Conservation (phyloP, 345 rosid species). For the Hibiscus syriacus region DNA sequence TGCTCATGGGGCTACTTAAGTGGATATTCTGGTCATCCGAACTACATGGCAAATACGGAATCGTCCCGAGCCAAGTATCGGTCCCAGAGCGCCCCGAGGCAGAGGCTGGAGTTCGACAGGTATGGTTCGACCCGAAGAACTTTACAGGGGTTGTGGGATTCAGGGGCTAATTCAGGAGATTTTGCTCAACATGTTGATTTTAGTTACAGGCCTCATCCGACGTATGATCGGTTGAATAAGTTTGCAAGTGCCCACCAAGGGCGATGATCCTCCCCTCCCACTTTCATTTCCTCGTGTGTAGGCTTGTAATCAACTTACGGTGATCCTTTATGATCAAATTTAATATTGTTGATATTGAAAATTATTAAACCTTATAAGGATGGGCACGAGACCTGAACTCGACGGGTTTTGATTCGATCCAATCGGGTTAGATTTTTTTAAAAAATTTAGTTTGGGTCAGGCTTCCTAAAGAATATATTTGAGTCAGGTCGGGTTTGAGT, state of each 20-base stretch:
- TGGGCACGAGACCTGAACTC: no score
- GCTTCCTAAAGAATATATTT: no score
- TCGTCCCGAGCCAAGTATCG: slow-evolving; percentile 79
- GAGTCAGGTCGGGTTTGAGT: no score
- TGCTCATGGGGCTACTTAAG: slow-evolving; percentile 57
- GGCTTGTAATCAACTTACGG: slow-evolving; percentile 26
- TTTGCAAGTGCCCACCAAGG: slow-evolving; percentile 27
- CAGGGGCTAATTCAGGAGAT: slow-evolving; percentile 34
- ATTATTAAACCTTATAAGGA: no score
- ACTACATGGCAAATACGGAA: slow-evolving; percentile 91
- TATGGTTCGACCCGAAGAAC: slow-evolving; percentile 31
- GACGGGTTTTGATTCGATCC: no score
- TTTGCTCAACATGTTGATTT: slow-evolving; percentile 29
- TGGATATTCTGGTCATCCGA: slow-evolving; percentile 63
- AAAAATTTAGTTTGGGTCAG: no score
- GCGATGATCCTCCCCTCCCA: slow-evolving; percentile 15
- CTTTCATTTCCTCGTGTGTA: slow-evolving; percentile 8
- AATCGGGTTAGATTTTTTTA: no score
- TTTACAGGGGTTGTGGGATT: slow-evolving; percentile 40
- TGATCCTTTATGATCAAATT: not conserved
- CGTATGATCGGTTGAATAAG: slow-evolving; percentile 28
- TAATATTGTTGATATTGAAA: not conserved
- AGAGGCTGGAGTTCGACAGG: slow-evolving; percentile 62
- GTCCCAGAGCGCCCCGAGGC: slow-evolving; percentile 93
- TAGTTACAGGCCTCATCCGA: slow-evolving; percentile 27